Conservation (phyloP, 1,139 yeast genomes). For the Kodamaea sp. region DNA sequence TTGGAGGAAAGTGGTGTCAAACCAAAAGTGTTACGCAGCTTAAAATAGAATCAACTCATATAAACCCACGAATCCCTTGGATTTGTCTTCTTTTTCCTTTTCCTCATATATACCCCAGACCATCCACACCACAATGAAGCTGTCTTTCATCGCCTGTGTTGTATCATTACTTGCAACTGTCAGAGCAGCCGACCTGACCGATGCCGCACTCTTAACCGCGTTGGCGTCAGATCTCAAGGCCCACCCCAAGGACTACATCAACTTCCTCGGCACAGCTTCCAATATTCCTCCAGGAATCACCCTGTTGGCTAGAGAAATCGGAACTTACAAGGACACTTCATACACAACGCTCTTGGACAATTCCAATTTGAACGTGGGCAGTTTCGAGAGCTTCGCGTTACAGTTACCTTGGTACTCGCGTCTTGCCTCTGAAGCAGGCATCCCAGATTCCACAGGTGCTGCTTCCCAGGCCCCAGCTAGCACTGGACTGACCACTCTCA, state of each 20-base stretch:
- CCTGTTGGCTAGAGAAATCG: constrained; percentile 37
- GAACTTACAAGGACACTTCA: constrained; percentile 40
- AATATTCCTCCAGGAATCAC: constrained; percentile 37
- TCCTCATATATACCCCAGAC: no score
- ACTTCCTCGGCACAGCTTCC: constrained; percentile 35
- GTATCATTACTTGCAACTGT: no score
- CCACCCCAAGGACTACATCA: constrained; percentile 26
- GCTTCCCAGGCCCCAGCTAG: constrained; percentile 7
- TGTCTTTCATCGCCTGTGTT: no score
- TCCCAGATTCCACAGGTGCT: constrained; percentile 6
- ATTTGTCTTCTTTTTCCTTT: no score
- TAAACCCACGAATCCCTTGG: no score
- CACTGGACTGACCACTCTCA: background rate
- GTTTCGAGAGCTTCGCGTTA: constrained; percentile 38
- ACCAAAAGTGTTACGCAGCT: no score
- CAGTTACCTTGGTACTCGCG: constrained; percentile 47
- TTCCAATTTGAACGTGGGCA: constrained; percentile 18
- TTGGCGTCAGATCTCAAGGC: constrained; percentile 39
- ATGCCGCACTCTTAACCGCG: constrained; percentile 40
- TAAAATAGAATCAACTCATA: no score
- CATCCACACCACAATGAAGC: no score
- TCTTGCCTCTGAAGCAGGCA: constrained; percentile 22
- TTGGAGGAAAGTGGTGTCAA: no score
- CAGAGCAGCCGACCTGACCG: constrained; percentile 28
- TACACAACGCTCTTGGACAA: constrained; percentile 43